Evolutionary conservation across 495 filamentous ascomycete genomes (phyloP).

Genomic region (Hyphodiscus hymeniophilus): DNA sequence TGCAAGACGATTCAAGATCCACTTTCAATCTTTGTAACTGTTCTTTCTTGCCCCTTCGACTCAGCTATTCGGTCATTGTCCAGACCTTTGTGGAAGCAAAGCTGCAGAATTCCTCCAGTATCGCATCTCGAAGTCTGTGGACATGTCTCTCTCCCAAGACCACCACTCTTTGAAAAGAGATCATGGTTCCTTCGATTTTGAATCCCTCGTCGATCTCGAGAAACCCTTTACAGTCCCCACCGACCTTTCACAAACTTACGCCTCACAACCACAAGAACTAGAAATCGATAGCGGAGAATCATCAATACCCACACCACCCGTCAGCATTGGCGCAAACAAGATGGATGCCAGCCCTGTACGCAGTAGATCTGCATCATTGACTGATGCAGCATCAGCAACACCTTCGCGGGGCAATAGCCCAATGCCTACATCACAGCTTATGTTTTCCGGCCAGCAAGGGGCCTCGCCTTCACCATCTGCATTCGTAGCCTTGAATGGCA

Average conservation of each 20-base stretch:
- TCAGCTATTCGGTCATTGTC: not conserved
- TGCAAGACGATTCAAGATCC: not conserved
- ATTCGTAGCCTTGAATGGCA: constrained; percentile 11
- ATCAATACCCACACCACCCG: not conserved
- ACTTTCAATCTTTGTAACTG: not conserved
- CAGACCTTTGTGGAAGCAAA: not conserved
- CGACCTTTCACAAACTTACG: not conserved
- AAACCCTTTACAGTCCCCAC: constrained; percentile 5
- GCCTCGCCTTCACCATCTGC: not conserved
- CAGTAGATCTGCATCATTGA: constrained; percentile 8
- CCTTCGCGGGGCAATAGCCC: not conserved
- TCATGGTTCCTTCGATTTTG: constrained; percentile 10
- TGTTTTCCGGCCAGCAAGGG: not conserved
- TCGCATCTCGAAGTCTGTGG: too few species aligned
- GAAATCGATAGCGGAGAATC: not conserved
- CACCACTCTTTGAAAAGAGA: constrained; percentile 12
- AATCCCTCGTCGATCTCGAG: constrained; percentile 6
- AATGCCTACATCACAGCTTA: constrained; percentile 5
- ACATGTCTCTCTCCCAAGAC: constrained; percentile 10
- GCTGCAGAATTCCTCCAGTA: too few species aligned
- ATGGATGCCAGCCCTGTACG: constrained; percentile 8
- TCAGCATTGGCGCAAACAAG: not conserved
- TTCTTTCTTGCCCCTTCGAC: too few species aligned
- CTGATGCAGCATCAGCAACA: constrained; percentile 5
- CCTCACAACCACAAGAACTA: not conserved